phyloP scores from a whole-genome alignment of 768 basidiomycete genomes.

The Suillus paluster region DNA sequence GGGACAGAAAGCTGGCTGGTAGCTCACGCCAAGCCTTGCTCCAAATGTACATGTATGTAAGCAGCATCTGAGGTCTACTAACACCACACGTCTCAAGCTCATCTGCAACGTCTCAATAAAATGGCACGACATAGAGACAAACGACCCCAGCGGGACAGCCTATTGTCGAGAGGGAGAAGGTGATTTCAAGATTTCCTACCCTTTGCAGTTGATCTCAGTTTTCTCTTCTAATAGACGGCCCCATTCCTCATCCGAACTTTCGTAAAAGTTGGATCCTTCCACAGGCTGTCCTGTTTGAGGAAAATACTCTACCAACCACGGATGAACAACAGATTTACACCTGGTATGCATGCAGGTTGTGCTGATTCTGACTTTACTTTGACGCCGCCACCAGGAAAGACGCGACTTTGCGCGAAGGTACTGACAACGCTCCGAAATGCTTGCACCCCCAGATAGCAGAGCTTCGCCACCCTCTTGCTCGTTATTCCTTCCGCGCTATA shows the following conservation, averaged over 20 bases:
- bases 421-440: slow-evolving; percentile 76
- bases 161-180: slow-evolving; percentile 62
- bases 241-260: slow-evolving; percentile 86
- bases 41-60: background rate
- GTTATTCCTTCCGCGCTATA: slow-evolving; percentile 80
- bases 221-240: slow-evolving; percentile 53
- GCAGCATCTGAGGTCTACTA: background rate
- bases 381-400: slow-evolving; percentile 62
- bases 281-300: slow-evolving; percentile 77
- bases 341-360: slow-evolving; percentile 52
- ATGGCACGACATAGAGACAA: slow-evolving; percentile 45
- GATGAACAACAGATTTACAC: slow-evolving; percentile 86
- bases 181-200: slow-evolving; percentile 12
- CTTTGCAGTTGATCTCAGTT: slow-evolving; percentile 1
- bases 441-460: slow-evolving; percentile 68
- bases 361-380: background rate
- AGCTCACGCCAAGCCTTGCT: too few relatives aligned
- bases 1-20: too few relatives aligned
- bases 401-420: slow-evolving; percentile 78
- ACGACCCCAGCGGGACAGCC: slow-evolving; percentile 50
- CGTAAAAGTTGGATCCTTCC: slow-evolving; percentile 81
- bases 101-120: slow-evolving; percentile 9
- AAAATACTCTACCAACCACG: slow-evolving; percentile 72
- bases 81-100: too few relatives aligned
- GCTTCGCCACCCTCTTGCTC: slow-evolving; percentile 80